Evolutionary conservation across 2,329 filamentous ascomycete species (phyloP).

Genomic region (Colletotrichum caudatum): DNA sequence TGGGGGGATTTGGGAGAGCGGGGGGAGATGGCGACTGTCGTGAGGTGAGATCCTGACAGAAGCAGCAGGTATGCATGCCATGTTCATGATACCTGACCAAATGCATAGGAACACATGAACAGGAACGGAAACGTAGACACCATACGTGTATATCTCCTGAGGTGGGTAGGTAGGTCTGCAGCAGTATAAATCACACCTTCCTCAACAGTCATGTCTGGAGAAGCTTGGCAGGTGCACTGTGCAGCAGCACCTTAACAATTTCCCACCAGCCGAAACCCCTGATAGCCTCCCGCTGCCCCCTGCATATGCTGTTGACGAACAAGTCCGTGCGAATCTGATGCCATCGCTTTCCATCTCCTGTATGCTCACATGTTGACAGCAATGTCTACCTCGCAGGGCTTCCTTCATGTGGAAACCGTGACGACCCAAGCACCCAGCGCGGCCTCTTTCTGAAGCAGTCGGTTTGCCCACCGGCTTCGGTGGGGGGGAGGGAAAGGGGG

Average conservation of each 20-base stretch:
- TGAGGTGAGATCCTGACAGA: background rate
- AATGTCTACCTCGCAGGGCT: background rate
- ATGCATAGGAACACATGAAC: background rate
- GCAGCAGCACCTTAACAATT: slow-evolving; percentile 1
- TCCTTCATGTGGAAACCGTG: background rate
- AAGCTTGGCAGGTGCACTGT: slow-evolving; percentile 21
- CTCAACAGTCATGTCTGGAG: background rate
- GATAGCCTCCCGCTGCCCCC: slow-evolving; percentile 3
- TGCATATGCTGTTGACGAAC: slow-evolving; percentile 20
- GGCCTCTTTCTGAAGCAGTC: background rate
- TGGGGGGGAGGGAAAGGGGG: too few species aligned
- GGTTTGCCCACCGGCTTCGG: slow-evolving; percentile 18
- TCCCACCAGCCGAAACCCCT: slow-evolving; percentile 13
- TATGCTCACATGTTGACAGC: background rate
- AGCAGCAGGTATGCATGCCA: background rate
- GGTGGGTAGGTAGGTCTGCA: background rate
- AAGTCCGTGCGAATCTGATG: slow-evolving; percentile 5
- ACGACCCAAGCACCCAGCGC: slow-evolving; percentile 11
- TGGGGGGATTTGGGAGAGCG: background rate
- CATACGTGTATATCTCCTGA: too few species aligned
- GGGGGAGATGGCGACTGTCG: background rate
- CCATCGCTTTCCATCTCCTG: background rate
- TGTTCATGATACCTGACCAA: background rate
- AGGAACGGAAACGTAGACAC: background rate
- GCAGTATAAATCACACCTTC: background rate